These are phyloP conservation scores for Aspergillus ostianus DNA, from an alignment of 495 filamentous ascomycete genomes.

Conservation along the genomic window DNA sequence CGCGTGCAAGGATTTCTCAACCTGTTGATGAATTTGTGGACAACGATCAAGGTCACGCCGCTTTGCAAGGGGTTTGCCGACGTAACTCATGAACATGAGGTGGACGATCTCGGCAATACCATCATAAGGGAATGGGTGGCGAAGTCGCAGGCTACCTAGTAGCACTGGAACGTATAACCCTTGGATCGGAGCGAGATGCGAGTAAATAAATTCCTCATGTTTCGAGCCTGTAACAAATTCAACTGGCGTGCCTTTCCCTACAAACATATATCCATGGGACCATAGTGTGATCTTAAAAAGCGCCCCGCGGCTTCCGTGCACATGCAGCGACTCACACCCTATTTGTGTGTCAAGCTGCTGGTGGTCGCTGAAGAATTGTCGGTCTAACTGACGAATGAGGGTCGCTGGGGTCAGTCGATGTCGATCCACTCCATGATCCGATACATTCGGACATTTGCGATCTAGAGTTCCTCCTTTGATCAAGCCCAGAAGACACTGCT, in stretches of 20 bases:
- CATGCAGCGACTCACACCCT: conserved; percentile 39
- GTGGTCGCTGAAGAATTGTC: conserved; percentile 23
- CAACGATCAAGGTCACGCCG: conserved; percentile 7
- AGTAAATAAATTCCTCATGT: conserved; percentile 36
- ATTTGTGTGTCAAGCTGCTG: conserved; percentile 25
- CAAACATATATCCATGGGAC: conserved; percentile 48
- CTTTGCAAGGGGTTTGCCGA: conserved; percentile 18
- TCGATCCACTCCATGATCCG: conserved; percentile 24
- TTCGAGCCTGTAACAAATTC: conserved; percentile 23
- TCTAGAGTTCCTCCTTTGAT: conserved; percentile 31
- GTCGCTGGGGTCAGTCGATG: conserved; percentile 10
- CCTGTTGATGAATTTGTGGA: conserved; percentile 14
- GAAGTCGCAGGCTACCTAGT: conserved; percentile 33
- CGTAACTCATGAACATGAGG: conserved; percentile 36
- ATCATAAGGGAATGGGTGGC: conserved; percentile 32
- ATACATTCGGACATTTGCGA: conserved; percentile 38
- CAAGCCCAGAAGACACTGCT: conserved; percentile 41
- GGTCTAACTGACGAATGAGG: conserved; percentile 13
- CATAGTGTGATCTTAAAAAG: conserved; percentile 45
- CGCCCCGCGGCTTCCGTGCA: conserved; percentile 35
- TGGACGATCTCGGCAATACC: conserved; percentile 30
- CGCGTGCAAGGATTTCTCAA: conserved; percentile 17
- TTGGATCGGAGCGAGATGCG: conserved; percentile 31
- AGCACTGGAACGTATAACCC: conserved; percentile 33
- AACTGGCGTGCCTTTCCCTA: conserved; percentile 39